These are phyloP conservation scores for Benincasa hispida DNA, from an alignment of 306 rosid species.

Conservation along the genomic window DNA sequence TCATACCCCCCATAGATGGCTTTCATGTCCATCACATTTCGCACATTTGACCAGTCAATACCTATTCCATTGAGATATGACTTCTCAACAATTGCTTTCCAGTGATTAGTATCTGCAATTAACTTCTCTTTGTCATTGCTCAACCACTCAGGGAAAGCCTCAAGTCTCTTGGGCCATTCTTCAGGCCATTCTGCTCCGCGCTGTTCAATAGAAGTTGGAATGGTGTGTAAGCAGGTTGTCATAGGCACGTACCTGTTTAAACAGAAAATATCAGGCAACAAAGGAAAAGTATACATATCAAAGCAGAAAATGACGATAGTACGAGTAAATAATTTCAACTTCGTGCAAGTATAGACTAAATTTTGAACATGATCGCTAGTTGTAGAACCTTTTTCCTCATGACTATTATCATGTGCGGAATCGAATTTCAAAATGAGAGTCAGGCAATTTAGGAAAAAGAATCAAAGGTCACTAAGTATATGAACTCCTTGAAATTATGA, in stretches of 20 bases:
- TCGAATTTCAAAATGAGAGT: neutral
- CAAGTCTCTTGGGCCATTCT: slow-evolving; percentile 95
- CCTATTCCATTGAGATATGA: slow-evolving; percentile 86
- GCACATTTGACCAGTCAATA: slow-evolving; percentile 71
- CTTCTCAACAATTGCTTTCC: slow-evolving; percentile 62
- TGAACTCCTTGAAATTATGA: neutral
- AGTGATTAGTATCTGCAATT: slow-evolving; percentile 68
- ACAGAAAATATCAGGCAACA: slow-evolving; percentile 4
- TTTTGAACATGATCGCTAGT: neutral
- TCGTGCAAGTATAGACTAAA: neutral
- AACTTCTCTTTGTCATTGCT: slow-evolving; percentile 47
- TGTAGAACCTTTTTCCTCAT: neutral
- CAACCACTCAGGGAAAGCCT: slow-evolving; percentile 76
- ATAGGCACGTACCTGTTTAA: slow-evolving; percentile 55
- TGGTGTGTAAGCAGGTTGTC: slow-evolving; percentile 62
- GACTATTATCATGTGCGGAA: neutral
- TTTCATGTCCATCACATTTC: slow-evolving; percentile 97
- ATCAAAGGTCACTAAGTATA: neutral
- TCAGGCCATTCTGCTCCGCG: slow-evolving; percentile 99
- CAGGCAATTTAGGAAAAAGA: neutral
- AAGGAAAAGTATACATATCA: neutral
- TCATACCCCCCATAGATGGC: slow-evolving; percentile 90
- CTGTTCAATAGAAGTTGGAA: slow-evolving; percentile 78
- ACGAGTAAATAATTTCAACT: neutral
- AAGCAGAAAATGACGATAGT: neutral